Evolutionary conservation across 148 eudicot species (phyloP).

Genomic region (Simmondsia chinensis): DNA sequence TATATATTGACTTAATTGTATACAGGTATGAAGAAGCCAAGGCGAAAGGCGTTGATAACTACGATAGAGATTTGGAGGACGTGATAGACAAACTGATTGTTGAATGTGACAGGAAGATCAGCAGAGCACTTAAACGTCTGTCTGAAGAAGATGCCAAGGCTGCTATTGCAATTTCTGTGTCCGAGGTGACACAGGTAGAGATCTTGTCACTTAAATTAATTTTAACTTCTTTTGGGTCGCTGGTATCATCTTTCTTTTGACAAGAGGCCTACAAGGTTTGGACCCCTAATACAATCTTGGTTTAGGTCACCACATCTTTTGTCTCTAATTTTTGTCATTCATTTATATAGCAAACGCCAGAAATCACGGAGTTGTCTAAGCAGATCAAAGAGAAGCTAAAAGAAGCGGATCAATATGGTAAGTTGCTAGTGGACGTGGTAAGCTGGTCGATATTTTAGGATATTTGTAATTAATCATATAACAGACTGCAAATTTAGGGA

Average conservation of each 20-base stretch:
- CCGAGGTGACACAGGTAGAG: slow-evolving; percentile 82
- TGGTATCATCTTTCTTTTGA: neutral
- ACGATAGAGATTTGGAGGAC: slow-evolving; percentile 92
- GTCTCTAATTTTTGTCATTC: too few relatives aligned
- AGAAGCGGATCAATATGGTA: slow-evolving; percentile 54
- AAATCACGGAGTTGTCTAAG: slow-evolving; percentile 47
- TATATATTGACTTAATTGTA: slow-evolving; percentile 47
- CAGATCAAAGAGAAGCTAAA: slow-evolving; percentile 56
- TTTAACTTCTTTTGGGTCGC: neutral
- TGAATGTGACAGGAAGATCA: slow-evolving; percentile 88
- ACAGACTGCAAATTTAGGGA: too few relatives aligned
- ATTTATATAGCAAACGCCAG: too few relatives aligned
- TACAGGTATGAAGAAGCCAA: slow-evolving; percentile 79
- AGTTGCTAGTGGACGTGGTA: too few relatives aligned
- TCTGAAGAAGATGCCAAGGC: slow-evolving; percentile 97
- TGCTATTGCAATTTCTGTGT: slow-evolving; percentile 88
- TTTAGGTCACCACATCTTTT: too few relatives aligned
- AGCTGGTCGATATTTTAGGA: too few relatives aligned
- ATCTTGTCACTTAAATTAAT: neutral
- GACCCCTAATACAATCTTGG: too few relatives aligned
- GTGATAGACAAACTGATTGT: slow-evolving; percentile 86
- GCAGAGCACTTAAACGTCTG: slow-evolving; percentile 90
- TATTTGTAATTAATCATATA: too few relatives aligned
- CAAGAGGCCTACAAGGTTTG: too few relatives aligned
- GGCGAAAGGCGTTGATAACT: slow-evolving; percentile 67